Evolutionary conservation across 495 filamentous ascomycete genomes (phyloP).

Genomic region (Letharia lupina): DNA sequence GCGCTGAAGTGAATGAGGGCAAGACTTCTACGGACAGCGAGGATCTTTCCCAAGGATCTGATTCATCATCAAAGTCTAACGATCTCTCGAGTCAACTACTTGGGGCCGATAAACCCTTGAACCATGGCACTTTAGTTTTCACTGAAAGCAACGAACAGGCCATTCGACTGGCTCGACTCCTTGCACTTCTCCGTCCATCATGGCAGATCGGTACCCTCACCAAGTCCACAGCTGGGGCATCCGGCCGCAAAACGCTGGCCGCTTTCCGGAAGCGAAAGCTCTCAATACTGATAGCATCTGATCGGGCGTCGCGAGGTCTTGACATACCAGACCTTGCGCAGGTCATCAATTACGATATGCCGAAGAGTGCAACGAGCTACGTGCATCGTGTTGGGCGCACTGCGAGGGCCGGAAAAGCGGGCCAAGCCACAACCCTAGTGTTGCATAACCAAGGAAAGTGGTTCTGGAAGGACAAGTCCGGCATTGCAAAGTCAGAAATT

Average conservation of each 20-base stretch:
- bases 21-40: constrained; percentile 23
- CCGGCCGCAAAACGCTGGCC: constrained; percentile 52
- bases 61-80: constrained; percentile 24
- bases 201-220: constrained; percentile 63
- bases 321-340: constrained; percentile 71
- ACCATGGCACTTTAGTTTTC: constrained; percentile 55
- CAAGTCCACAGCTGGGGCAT: constrained; percentile 59
- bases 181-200: constrained; percentile 57
- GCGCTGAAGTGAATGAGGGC: not conserved
- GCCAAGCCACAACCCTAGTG: constrained; percentile 74
- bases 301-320: constrained; percentile 87
- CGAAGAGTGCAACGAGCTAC: constrained; percentile 68
- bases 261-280: constrained; percentile 56
- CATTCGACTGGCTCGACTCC: constrained; percentile 66
- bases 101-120: constrained; percentile 25
- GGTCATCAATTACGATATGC: constrained; percentile 92
- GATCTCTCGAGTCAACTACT: constrained; percentile 1
- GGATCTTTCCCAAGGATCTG: constrained; percentile 25
- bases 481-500: constrained; percentile 46
- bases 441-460: constrained; percentile 68
- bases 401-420: constrained; percentile 29
- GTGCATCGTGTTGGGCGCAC: constrained; percentile 91
- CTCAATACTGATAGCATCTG: constrained; percentile 76
- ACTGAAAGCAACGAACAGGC: constrained; percentile 81
- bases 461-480: constrained; percentile 61